Conservation (phyloP, 257 asterid species). For the Vinca minor region DNA sequence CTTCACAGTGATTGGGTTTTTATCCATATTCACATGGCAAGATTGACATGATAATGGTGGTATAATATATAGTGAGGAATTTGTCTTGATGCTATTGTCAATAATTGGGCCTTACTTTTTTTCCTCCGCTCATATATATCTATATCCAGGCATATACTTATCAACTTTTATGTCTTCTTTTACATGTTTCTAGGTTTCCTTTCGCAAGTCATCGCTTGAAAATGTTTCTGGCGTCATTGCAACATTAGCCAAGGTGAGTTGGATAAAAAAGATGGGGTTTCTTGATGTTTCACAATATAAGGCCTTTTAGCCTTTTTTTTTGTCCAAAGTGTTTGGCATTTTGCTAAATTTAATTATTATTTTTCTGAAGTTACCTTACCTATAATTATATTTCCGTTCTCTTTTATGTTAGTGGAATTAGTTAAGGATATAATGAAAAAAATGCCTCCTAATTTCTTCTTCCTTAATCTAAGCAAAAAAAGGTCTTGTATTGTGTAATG, state of each 20-base stretch:
- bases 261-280: neutral
- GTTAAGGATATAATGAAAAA: no score
- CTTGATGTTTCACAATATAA: conserved; percentile 5
- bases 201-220: conserved; percentile 42
- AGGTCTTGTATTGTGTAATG: no score
- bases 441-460: no score
- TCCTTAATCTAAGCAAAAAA: no score
- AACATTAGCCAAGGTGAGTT: conserved; percentile 57
- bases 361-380: no score
- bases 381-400: no score
- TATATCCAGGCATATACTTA: neutral
- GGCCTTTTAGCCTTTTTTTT: no score
- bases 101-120: neutral
- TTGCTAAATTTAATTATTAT: no score
- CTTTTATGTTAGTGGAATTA: no score
- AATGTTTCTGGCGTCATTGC: conserved; percentile 38
- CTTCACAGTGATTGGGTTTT: neutral
- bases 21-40: neutral
- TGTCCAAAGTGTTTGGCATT: no score
- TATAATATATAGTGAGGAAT: neutral
- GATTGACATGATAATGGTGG: neutral
- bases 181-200: conserved; percentile 39
- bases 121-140: neutral
- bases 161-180: neutral
- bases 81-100: neutral